Percentiles rank a stretch among this genome's conserved stretches.
These are phyloP conservation scores for Arthrinium puccinioides DNA, from an alignment of 2,329 filamentous ascomycete species.

Conservation along the genomic window DNA sequence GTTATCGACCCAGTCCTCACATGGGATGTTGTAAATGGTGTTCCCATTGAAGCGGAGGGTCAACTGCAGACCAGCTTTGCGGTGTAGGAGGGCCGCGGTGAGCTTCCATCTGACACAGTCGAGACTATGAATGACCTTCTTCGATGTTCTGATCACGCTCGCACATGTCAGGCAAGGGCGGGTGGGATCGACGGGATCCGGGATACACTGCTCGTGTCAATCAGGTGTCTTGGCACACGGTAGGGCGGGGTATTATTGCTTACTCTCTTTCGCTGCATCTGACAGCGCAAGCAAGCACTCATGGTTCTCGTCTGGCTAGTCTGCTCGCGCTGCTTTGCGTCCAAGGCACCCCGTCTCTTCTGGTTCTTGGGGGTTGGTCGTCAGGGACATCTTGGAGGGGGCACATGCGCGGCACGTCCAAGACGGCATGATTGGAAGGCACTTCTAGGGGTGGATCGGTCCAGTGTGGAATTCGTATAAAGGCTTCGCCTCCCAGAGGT, in stretches of 20 bases:
- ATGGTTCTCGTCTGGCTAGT: constrained; percentile 26
- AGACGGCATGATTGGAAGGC: too few relatives aligned
- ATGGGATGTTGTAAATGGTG: constrained; percentile 30
- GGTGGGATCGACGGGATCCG: constrained; percentile 21
- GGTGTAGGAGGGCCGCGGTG: constrained; percentile 31
- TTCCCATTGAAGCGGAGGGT: constrained; percentile 35
- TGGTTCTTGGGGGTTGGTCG: too few relatives aligned
- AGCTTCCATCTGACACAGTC: constrained; percentile 37
- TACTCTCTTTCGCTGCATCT: constrained; percentile 36
- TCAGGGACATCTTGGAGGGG: too few relatives aligned
- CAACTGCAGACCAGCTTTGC: constrained; percentile 34
- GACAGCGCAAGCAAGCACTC: constrained; percentile 36
- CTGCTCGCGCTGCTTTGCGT: constrained; percentile 14
- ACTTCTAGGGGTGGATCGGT: too few relatives aligned
- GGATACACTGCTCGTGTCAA: constrained; percentile 26
- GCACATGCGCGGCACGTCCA: too few relatives aligned
- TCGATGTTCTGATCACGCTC: constrained; percentile 28
- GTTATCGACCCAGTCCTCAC: constrained; percentile 20
- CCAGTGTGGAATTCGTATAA: too few relatives aligned
- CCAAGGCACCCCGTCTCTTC: constrained; percentile 8
- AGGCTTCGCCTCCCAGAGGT: too few relatives aligned
- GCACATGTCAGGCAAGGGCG: constrained; percentile 32
- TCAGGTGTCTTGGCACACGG: neutral
- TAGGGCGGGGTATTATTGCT: constrained; percentile 9
- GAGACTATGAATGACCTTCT: constrained; percentile 38